Evolutionary conservation across 2,329 filamentous ascomycete species (phyloP).

Genomic region (Penicillium verrucosum): DNA sequence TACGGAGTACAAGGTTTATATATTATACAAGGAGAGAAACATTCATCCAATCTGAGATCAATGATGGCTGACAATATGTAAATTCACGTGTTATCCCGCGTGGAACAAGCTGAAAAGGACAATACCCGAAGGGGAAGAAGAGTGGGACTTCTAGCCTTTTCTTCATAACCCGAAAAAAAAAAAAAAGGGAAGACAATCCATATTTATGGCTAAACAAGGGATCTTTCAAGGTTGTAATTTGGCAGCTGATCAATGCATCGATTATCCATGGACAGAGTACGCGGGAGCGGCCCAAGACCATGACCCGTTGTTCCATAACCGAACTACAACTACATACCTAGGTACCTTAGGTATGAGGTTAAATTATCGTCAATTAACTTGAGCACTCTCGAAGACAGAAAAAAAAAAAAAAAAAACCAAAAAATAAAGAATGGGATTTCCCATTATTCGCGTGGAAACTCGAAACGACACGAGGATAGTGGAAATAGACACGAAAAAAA

Average conservation of each 20-base stretch:
- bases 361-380: background rate
- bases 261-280: background rate
- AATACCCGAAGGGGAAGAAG: background rate
- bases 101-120: background rate
- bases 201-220: background rate
- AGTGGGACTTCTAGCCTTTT: background rate
- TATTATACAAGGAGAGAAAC: background rate
- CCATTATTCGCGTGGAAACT: background rate
- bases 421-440: background rate
- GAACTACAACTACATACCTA: background rate
- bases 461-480: conserved; percentile 4
- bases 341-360: background rate
- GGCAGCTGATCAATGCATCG: background rate
- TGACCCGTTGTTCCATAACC: conserved; percentile 13
- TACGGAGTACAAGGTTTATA: background rate
- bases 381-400: too few relatives aligned
- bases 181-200: background rate
- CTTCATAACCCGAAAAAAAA: background rate
- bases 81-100: background rate
- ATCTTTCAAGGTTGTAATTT: background rate
- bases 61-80: background rate
- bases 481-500: background rate
- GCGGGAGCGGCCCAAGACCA: conserved; percentile 9
- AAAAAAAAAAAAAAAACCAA: background rate
- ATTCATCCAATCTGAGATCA: background rate